phyloP scores from a whole-genome alignment of 306 rosid genomes.

The Ochetophila trinervis region DNA sequence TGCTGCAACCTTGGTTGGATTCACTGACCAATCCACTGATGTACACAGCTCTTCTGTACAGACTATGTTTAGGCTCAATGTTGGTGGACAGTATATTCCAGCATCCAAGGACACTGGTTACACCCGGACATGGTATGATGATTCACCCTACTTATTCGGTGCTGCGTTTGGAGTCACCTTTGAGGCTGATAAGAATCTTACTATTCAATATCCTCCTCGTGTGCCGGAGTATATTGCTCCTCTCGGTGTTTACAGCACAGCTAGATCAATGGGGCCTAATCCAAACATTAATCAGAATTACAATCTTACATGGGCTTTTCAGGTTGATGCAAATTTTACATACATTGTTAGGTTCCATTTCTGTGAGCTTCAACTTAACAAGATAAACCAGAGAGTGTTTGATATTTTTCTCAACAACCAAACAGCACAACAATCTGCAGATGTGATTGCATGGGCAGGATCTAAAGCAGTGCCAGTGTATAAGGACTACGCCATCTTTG shows the following conservation, averaged over 20 bases:
- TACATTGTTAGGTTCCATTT: constrained; percentile 52
- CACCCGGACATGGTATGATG: constrained; percentile 42
- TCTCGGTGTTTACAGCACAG: constrained; percentile 32
- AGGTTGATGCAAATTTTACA: constrained; percentile 40
- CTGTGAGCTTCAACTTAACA: constrained; percentile 36
- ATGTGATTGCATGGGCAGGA: constrained; percentile 39
- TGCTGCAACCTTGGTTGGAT: constrained; percentile 19
- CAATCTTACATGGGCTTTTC: constrained; percentile 47
- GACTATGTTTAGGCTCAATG: constrained; percentile 46
- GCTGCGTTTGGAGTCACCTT: constrained; percentile 29
- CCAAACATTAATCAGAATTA: constrained; percentile 21
- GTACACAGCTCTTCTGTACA: constrained; percentile 26
- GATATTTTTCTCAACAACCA: constrained; percentile 42
- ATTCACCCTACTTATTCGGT: constrained; percentile 35
- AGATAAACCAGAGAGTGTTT: constrained; percentile 43
- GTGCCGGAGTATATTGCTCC: constrained; percentile 37
- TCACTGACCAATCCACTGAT: constrained; percentile 15
- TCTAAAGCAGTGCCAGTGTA: constrained; percentile 36
- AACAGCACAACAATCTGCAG: constrained; percentile 33
- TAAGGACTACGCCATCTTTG: constrained; percentile 35
- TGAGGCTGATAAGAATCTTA: constrained; percentile 26
- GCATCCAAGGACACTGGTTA: constrained; percentile 35
- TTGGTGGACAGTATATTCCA: constrained; percentile 40
- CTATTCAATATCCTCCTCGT: constrained; percentile 22
- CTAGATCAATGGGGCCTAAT: constrained; percentile 42